Percentiles rank a stretch among this genome's conserved stretches.
These are phyloP conservation scores for Zygosaccharomyces rouxii DNA, from an alignment of 805 yeast species.

Conservation along the genomic window DNA sequence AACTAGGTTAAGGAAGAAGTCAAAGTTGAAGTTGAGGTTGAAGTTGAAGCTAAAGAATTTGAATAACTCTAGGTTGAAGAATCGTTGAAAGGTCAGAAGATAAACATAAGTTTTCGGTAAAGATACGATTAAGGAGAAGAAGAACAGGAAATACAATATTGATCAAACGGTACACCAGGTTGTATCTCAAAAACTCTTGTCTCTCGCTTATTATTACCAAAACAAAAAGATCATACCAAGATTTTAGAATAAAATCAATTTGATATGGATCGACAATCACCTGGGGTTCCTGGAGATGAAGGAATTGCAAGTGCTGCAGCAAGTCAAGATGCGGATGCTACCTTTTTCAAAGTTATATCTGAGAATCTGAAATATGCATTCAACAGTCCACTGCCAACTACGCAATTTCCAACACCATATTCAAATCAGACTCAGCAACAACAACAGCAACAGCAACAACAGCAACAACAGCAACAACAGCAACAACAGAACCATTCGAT, in stretches of 20 bases:
- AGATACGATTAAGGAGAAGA: background rate
- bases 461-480: conserved; percentile 2
- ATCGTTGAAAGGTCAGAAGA: background rate
- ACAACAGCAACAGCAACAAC: conserved; percentile 7
- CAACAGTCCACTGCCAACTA: conserved; percentile 32
- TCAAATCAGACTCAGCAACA: conserved; percentile 24
- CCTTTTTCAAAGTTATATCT: conserved; percentile 27
- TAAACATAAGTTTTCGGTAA: background rate
- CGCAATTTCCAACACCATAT: conserved; percentile 36
- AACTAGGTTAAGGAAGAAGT: background rate
- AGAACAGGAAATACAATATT: background rate
- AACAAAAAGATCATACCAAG: background rate
- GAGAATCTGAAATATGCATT: conserved; percentile 31
- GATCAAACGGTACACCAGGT: background rate
- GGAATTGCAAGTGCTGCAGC: conserved; percentile 8
- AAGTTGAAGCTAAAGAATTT: background rate
- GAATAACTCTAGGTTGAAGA: background rate
- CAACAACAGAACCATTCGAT: background rate
- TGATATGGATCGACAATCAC: conserved; percentile 9
- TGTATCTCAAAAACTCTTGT: background rate
- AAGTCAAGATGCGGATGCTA: conserved; percentile 24
- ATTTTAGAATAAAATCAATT: background rate
- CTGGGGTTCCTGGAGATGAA: conserved; percentile 12
- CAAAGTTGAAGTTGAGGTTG: background rate
- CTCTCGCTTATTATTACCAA: background rate